Conservation (phyloP, 2,329 filamentous ascomycete species). For the Monascus ruber region DNA sequence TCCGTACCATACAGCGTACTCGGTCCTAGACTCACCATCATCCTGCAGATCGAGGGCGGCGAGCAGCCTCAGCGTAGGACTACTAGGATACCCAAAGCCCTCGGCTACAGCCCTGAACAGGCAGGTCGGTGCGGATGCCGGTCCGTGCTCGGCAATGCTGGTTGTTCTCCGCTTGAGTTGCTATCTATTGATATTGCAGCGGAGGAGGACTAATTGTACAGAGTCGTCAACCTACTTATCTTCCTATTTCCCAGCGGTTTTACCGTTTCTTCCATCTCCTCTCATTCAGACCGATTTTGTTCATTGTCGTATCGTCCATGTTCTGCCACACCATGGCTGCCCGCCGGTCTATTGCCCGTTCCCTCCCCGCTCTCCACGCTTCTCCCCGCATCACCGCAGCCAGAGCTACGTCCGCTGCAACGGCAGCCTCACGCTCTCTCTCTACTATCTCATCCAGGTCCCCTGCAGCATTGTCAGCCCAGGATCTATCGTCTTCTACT, state of each 20-base stretch:
- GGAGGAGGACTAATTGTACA: too few species aligned
- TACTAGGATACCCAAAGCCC: too few species aligned
- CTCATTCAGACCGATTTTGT: background rate
- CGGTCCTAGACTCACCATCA: too few species aligned
- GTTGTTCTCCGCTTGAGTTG: too few species aligned
- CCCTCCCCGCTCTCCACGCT: slow-evolving; percentile 28
- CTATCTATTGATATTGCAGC: too few species aligned
- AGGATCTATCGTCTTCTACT: slow-evolving; percentile 1
- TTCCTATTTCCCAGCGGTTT: background rate
- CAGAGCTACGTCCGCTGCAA: slow-evolving; percentile 7
- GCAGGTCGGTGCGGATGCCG: background rate
- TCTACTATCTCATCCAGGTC: slow-evolving; percentile 7
- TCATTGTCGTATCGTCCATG: background rate
- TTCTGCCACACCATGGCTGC: slow-evolving; percentile 23
- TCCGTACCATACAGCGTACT: too few species aligned
- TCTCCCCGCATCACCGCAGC: slow-evolving; percentile 24
- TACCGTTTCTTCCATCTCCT: background rate
- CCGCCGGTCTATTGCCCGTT: slow-evolving; percentile 24
- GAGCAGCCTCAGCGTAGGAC: too few species aligned
- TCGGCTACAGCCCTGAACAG: background rate
- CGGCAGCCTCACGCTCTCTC: slow-evolving; percentile 15
- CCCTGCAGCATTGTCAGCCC: background rate
- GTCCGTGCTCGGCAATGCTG: background rate
- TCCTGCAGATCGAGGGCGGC: too few species aligned
- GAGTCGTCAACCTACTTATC: background rate